A percentile compares a stretch with the other conserved stretches of the same genome.
phyloP scores from a whole-genome alignment of 2,329 filamentous ascomycete species.

The Botrytis paeoniae region DNA sequence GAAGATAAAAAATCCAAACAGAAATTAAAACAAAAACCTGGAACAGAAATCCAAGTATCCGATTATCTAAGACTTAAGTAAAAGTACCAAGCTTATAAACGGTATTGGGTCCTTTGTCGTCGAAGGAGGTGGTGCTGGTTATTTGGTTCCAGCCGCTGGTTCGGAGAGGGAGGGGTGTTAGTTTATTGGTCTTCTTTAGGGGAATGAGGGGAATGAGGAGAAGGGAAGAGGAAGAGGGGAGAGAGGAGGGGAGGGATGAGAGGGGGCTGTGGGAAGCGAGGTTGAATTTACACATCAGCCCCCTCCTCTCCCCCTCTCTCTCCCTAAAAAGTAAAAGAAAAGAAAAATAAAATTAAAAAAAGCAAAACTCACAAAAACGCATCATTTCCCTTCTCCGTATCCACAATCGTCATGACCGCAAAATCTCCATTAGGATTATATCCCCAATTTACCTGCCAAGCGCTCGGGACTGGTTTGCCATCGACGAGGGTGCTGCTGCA shows the following conservation, averaged over 20 bases:
- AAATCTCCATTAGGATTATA: constrained; percentile 21
- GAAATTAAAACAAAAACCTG: no score
- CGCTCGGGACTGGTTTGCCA: not conserved
- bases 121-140: not conserved
- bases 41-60: no score
- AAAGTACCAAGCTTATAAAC: constrained; percentile 23
- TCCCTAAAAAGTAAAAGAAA: no score
- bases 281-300: not conserved
- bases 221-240: not conserved
- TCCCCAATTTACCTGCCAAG: constrained; percentile 23
- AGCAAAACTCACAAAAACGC: constrained; percentile 20
- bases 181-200: not conserved
- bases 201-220: no score
- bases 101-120: constrained; percentile 20
- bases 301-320: no score
- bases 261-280: no score
- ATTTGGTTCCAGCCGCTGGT: constrained; percentile 22
- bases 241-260: not conserved
- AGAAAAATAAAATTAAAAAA: no score
- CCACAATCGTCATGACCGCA: constrained; percentile 23
- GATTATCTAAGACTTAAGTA: no score
- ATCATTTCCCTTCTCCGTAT: constrained; percentile 9
- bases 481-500: not conserved
- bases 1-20: no score
- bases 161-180: not conserved